These are phyloP conservation scores for Eutrema salsugineum DNA, from an alignment of 441 rosid genomes.

Conservation along the genomic window DNA sequence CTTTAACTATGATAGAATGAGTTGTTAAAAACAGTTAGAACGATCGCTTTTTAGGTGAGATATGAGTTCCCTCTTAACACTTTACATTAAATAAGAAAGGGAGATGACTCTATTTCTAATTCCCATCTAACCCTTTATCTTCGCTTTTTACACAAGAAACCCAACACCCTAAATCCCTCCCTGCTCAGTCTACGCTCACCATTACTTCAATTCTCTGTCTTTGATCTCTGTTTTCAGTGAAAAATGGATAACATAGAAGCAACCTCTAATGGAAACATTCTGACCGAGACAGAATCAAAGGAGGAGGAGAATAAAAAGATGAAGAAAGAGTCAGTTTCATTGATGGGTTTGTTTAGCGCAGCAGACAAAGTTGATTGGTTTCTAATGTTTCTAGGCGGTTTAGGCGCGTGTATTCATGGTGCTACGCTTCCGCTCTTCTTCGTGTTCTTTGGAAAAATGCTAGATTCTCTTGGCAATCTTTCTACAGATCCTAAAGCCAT, in stretches of 20 bases:
- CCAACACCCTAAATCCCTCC: not conserved
- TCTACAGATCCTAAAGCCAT: constrained; percentile 47
- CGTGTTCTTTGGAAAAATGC: constrained; percentile 59
- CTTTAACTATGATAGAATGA: constrained; percentile 2
- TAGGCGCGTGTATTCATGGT: constrained; percentile 64
- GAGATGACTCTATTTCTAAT: not conserved
- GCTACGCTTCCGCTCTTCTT: constrained; percentile 69
- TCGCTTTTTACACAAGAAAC: constrained; percentile 15
- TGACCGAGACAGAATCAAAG: not conserved
- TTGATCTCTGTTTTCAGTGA: not conserved
- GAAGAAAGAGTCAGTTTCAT: constrained; percentile 41
- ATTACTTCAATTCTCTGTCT: not conserved
- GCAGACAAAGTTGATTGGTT: constrained; percentile 56
- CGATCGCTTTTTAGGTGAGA: constrained; percentile 7
- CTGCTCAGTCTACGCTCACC: not conserved
- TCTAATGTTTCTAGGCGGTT: constrained; percentile 58
- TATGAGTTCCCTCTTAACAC: not conserved
- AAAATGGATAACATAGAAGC: constrained; percentile 10
- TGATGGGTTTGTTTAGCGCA: constrained; percentile 63
- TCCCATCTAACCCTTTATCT: not conserved
- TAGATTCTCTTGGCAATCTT: constrained; percentile 67
- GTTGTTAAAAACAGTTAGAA: constrained; percentile 23
- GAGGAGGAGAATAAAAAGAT: not conserved
- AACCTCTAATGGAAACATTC: not conserved
- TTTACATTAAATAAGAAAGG: constrained; percentile 17